Base-by-base conservation (phyloP, 768 basidiomycete genomes). In the Suillus bovinus region DNA sequence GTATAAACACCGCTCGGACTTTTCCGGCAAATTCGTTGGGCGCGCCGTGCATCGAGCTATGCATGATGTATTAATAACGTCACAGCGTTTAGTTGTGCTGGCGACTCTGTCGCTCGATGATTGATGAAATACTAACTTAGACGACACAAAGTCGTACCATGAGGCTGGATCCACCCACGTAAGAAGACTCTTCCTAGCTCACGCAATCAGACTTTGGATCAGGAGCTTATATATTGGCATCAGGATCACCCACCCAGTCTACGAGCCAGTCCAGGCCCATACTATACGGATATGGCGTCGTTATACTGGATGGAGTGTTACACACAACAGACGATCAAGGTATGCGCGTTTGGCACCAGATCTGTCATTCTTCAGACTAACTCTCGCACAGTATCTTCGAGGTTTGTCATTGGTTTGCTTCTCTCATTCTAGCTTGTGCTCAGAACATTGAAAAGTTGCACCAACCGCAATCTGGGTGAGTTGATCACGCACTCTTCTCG, bases 241-340 rank as follows among this genome's bases (percentile, higher is more conserved):
- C 44, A 11, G 11, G 11, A 44, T 5, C 53, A 6, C 9, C 17
- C 54, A 27, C 9, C 16, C 16, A 55, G 53, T 54, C 31, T 6
- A 16, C 8, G 22, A 24, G 5, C 50, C 10, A 31, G 20, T 33
- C 11, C 20, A 13, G 24, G 36, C 60, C 20, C 13, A 24, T 10
- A 27, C 16, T 38, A 41, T 38, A n/a, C n/a, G n/a, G n/a, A n/a
- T n/a, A n/a, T n/a, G n/a, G n/a, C n/a, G n/a, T n/a, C n/a, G n/a
- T n/a, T n/a, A n/a, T n/a, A n/a, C n/a, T n/a, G n/a, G n/a, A n/a
- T n/a, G n/a, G n/a, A n/a, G n/a, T n/a, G n/a, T n/a, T n/a, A n/a
- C n/a, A n/a, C n/a, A n/a, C 60, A 61, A 31, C 60, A 64, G n/a
- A 61, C 58, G 4, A 46, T 36, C 39, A 64, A 61, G 38, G 63